Base-by-base conservation (phyloP, 2,329 filamentous ascomycete species). In the Exophiala xenobiotica region DNA sequence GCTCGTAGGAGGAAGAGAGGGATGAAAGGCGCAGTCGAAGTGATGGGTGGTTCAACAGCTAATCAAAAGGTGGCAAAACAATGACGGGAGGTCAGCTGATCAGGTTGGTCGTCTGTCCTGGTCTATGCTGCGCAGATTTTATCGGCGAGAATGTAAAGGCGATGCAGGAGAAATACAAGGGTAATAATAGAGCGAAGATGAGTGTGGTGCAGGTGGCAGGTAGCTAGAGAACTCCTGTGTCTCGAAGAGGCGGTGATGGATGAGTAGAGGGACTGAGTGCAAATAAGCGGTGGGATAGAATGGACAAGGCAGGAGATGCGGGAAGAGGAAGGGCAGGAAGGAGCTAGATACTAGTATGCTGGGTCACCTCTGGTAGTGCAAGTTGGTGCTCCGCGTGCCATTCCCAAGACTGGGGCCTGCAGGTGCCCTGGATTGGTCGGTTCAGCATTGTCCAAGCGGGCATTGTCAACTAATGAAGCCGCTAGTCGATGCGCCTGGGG, bases 31-130 rank as follows among this genome's bases (percentile, higher is more conserved):
- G 37, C 38, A 44, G 48, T 48, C 26, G 46, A 33, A 42, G 11
- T 31, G 23, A 20, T 38, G 37, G 40, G 8, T 40, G 20, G 35
- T 43, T 38, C 27, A 35, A 43, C 49, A 55, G 52, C 55, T 53
- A 53, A 54, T 54, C 52, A 55, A 53, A 57, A 37, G 12, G 55
- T 58, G 55, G 55, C 55, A 54, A 58, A 58, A 57, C 46, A 58
- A 55, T 40, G 46, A 49, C 39, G 37, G 45, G 20, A 16, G 23
- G 49, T 50, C 46, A 54, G 51, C 55, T 52, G 48, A 52, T 51
- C 40, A 49, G 26, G 19, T 20, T 52, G 20, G 37, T 22, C 8
- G n/a, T 16, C 19, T 7, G 19, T 41, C 20, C 14, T 19, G 37
- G 37, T 33, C 44, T 47, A 39, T 47, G 16, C 31, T 35, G 27